Evolutionary conservation across 352 stramenopile genomes (phyloP), one percentile per base, ranked within the genome.

Genomic region (Globisporangium middletonii): DNA sequence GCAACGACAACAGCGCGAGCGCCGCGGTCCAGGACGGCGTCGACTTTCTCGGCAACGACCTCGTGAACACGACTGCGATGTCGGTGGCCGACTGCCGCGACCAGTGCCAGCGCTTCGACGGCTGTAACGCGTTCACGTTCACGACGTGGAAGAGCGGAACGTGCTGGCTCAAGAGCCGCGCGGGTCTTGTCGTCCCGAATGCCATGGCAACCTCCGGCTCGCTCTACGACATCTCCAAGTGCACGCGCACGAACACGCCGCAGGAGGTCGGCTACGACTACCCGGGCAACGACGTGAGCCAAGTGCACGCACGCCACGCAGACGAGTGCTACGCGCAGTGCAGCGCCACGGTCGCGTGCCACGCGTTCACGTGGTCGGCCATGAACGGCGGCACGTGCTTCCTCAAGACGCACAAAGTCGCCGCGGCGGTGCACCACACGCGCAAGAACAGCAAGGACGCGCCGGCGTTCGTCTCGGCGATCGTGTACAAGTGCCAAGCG

Each of bases 11-110:
- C 41, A 23, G 41, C 41, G 41, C 41, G 41, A 46, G 18, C 33
- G 50, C 4, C 51, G 67, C 9, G 65, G 19, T 55, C 50, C 50
- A 77, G 28, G 38, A 67, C 35, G 60, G 63, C 55, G 62, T 73
- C 9, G 67, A 78, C 57, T 78, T 73, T 58, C 50, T 63, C 11
- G 67, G 67, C 9, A 73, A 69, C 60, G 67, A 78, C 56, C 56
- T 78, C 30, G 62, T 62, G 30, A 53, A 62, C 27, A 54, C 57
- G 11, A 51, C 23, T 2, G 50, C 46, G 7, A 18, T 43, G 6
- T 65, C 60, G 0, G 26, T 59, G 13, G 60, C 55, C 12, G 67
- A 66, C 46, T 79, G 70, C 52, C 67, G 63, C 46, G 60, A 43
- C 5, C 48, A 68, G 28, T 77, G 69, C 63, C 46, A 69, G 55